A percentile compares a stretch with the other conserved stretches of the same genome.
phyloP scores from a whole-genome alignment of 208 protist species.

The Trypanosoma boissoni region DNA sequence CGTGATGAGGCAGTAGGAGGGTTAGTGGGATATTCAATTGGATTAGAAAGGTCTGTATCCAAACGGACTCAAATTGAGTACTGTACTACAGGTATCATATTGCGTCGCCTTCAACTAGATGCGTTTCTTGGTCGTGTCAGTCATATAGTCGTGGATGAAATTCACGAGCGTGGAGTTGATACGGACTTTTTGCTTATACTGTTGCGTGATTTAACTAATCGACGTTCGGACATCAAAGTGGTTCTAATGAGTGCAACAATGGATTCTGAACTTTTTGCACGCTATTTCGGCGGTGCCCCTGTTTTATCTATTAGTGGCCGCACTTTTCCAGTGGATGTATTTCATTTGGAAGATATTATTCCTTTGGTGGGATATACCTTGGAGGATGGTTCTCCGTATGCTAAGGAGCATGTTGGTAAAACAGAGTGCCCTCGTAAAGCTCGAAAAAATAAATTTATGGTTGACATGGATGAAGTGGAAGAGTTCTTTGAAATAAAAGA shows the following conservation, averaged over 20 bases:
- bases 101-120: constrained; percentile 87
- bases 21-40: constrained; percentile 92
- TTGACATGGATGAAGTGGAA: constrained; percentile 66
- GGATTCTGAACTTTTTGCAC: constrained; percentile 91
- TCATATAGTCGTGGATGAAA: constrained; percentile 95
- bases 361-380: constrained; percentile 71
- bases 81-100: constrained; percentile 94
- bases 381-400: constrained; percentile 82
- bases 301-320: constrained; percentile 92
- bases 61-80: constrained; percentile 89
- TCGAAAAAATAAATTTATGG: constrained; percentile 51
- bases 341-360: constrained; percentile 94
- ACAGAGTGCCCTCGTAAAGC: constrained; percentile 62
- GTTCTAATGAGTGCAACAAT: constrained; percentile 96
- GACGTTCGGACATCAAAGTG: constrained; percentile 79
- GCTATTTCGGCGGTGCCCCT: constrained; percentile 90
- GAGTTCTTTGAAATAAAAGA: constrained; percentile 49
- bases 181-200: constrained; percentile 95
- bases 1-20: constrained; percentile 87
- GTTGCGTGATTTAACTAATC: constrained; percentile 80
- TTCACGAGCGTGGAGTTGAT: constrained; percentile 96
- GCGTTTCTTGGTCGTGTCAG: constrained; percentile 85
- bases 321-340: constrained; percentile 93
- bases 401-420: constrained; percentile 37
- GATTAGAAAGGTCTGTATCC: constrained; percentile 89